These are phyloP conservation scores for Cladochytrium replicatum DNA, from an alignment of 192 early-diverging fungal species.

Conservation along the genomic window DNA sequence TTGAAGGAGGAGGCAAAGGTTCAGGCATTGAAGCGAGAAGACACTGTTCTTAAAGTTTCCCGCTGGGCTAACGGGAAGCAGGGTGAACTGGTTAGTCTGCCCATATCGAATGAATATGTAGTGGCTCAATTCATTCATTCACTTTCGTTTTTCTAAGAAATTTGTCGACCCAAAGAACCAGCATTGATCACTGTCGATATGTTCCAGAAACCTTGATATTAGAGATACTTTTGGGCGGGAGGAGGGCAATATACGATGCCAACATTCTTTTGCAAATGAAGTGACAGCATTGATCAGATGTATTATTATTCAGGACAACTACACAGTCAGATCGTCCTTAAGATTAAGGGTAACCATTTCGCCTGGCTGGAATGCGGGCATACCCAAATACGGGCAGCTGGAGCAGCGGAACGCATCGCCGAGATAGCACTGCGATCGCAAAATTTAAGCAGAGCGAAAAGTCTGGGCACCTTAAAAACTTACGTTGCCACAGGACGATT, in stretches of 20 bases:
- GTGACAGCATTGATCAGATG: too few relatives aligned
- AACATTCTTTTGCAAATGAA: too few relatives aligned
- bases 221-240: too few relatives aligned
- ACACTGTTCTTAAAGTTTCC: slow-evolving; percentile 61
- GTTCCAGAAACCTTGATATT: too few relatives aligned
- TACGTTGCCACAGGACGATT: slow-evolving; percentile 56
- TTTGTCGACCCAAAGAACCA: too few relatives aligned
- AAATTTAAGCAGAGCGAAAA: slow-evolving; percentile 17
- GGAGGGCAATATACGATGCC: too few relatives aligned
- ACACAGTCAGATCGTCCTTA: slow-evolving; percentile 61
- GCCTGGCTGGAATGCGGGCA: slow-evolving; percentile 94
- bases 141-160: too few relatives aligned
- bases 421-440: slow-evolving; percentile 56
- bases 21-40: slow-evolving; percentile 61
- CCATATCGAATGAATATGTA: too few relatives aligned
- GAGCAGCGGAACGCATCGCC: slow-evolving; percentile 97
- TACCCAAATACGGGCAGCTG: slow-evolving; percentile 91
- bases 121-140: too few relatives aligned
- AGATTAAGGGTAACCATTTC: slow-evolving; percentile 77
- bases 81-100: slow-evolving; percentile 62
- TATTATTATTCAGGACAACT: too few relatives aligned
- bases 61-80: slow-evolving; percentile 76
- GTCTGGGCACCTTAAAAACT: slow-evolving; percentile 5
- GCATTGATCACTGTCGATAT: too few relatives aligned
- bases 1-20: slow-evolving; percentile 66